Evolutionary conservation across 768 basidiomycete species (phyloP).

Genomic region (Amyloporia xantha): DNA sequence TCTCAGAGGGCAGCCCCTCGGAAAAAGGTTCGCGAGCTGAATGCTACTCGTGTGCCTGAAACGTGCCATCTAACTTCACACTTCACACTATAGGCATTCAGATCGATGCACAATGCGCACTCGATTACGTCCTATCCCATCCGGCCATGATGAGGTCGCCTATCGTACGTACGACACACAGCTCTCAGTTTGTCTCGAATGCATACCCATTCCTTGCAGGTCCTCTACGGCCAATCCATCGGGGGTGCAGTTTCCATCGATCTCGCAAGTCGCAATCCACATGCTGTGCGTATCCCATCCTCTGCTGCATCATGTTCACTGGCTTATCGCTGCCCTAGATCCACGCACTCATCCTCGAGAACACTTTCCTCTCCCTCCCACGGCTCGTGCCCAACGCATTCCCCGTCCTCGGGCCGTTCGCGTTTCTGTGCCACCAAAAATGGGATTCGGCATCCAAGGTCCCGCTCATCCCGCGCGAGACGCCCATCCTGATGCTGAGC

Average conservation of each 20-base stretch:
- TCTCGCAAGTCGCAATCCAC: slow-evolving; percentile 71
- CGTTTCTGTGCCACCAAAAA: slow-evolving; percentile 80
- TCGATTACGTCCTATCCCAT: slow-evolving; percentile 67
- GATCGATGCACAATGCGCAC: slow-evolving; percentile 78
- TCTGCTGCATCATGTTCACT: background rate
- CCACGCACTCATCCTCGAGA: slow-evolving; percentile 79
- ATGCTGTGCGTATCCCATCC: slow-evolving; percentile 41
- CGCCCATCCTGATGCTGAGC: slow-evolving; percentile 78
- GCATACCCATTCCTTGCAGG: slow-evolving; percentile 27
- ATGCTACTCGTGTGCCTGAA: no score
- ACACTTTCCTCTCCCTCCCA: slow-evolving; percentile 85
- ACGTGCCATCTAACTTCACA: background rate
- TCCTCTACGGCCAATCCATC: slow-evolving; percentile 81
- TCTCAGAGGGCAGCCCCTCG: slow-evolving; percentile 79
- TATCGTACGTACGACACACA: slow-evolving; percentile 42
- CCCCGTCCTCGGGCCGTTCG: slow-evolving; percentile 63
- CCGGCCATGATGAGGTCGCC: slow-evolving; percentile 57
- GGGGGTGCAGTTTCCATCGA: slow-evolving; percentile 92
- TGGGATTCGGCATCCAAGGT: slow-evolving; percentile 74
- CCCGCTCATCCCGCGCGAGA: slow-evolving; percentile 49
- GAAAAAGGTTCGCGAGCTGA: slow-evolving; percentile 53
- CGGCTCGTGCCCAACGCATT: slow-evolving; percentile 75
- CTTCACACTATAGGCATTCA: slow-evolving; percentile 59
- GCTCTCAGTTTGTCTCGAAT: background rate
- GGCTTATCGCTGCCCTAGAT: slow-evolving; percentile 39